These are phyloP conservation scores for Aspergillus steynii DNA, from an alignment of 495 filamentous ascomycete genomes.

Conservation along the genomic window DNA sequence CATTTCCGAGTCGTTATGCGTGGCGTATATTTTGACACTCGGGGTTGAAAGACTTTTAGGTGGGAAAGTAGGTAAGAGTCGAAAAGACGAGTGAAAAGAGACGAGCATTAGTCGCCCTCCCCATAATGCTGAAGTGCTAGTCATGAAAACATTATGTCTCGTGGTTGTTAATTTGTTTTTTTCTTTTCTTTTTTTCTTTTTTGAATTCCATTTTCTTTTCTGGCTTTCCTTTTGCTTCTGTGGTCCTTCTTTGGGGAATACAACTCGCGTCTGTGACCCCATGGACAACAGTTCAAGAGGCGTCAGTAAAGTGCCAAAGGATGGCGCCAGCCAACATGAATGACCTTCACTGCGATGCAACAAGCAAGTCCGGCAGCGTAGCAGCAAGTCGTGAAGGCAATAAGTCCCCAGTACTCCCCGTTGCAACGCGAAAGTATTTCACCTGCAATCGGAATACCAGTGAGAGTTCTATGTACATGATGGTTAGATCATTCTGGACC, in stretches of 20 bases:
- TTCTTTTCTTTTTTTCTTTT: too few species aligned
- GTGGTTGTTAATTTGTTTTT: too few species aligned
- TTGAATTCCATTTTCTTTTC: too few species aligned
- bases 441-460: conserved; percentile 86
- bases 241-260: too few species aligned
- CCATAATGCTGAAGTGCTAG: too few species aligned
- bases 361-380: conserved; percentile 63
- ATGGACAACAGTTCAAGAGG: not conserved
- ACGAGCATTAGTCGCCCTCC: too few species aligned
- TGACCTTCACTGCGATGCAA: conserved; percentile 61
- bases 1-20: not conserved
- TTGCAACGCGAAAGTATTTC: conserved; percentile 58
- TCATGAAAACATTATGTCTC: too few species aligned
- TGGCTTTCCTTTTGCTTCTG: too few species aligned
- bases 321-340: conserved; percentile 67
- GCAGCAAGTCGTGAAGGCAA: conserved; percentile 64
- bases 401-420: conserved; percentile 62
- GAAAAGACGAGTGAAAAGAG: too few species aligned
- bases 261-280: too few species aligned
- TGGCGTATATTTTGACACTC: not conserved
- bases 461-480: conserved; percentile 55
- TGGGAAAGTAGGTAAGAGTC: not conserved
- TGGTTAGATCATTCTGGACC: conserved; percentile 11
- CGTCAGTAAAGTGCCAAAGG: conserved; percentile 41
- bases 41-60: not conserved